Evolutionary conservation across 2,329 filamentous ascomycete species (phyloP).

Genomic region (Penicillium psychrosexuale): DNA sequence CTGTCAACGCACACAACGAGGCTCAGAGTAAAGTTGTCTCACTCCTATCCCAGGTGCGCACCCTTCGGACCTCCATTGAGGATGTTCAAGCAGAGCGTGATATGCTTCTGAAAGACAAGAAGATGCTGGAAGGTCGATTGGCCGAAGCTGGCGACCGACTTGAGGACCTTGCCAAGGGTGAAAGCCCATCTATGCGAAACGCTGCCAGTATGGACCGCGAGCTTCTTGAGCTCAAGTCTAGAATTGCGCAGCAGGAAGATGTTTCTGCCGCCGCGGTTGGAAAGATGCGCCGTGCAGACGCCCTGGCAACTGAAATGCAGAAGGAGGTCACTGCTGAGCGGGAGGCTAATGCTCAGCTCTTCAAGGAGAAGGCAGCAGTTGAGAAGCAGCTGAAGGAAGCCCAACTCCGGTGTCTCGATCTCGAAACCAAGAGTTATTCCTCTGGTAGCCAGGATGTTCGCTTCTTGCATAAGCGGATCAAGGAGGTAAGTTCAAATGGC

Average conservation of each 20-base stretch:
- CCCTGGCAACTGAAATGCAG: conserved; percentile 81
- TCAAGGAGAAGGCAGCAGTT: conserved; percentile 83
- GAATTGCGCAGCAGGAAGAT: conserved; percentile 88
- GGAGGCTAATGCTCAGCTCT: conserved; percentile 74
- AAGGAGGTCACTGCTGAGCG: conserved; percentile 86
- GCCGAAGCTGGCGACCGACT: conserved; percentile 84
- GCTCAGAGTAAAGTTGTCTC: conserved; percentile 90
- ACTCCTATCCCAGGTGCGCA: conserved; percentile 83
- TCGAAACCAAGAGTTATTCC: conserved; percentile 96
- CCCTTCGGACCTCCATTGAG: conserved; percentile 77
- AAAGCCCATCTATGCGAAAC: conserved; percentile 82
- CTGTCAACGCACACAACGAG: conserved; percentile 87
- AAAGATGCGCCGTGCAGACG: conserved; percentile 94
- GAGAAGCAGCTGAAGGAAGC: conserved; percentile 90
- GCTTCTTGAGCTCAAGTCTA: conserved; percentile 82
- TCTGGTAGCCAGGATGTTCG: conserved; percentile 92
- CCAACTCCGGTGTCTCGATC: conserved; percentile 82
- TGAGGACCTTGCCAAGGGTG: conserved; percentile 80
- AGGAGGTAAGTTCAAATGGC: conserved; percentile 67
- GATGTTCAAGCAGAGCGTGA: conserved; percentile 84
- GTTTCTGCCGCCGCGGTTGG: conserved; percentile 86
- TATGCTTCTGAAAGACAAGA: conserved; percentile 81
- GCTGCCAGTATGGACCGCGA: conserved; percentile 86
- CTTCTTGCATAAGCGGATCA: conserved; percentile 88
- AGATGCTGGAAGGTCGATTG: conserved; percentile 75